A percentile compares a stretch with the other conserved stretches of the same genome.
Evolutionary conservation across 1,284 basidiomycete genomes (phyloP).

Genomic region (Microbotryum violaceum): DNA sequence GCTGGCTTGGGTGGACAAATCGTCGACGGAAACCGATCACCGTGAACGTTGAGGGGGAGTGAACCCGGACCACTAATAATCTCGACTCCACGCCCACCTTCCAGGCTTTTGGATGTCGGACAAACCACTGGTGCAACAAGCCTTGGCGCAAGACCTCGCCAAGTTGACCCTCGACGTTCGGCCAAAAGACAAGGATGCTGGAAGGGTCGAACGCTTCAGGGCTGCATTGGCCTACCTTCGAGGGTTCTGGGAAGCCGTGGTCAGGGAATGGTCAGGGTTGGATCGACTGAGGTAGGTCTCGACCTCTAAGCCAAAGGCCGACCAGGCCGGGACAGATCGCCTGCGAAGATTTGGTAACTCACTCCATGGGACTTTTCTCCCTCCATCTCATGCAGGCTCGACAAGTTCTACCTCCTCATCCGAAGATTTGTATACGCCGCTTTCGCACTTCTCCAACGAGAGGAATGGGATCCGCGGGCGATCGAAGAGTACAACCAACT

Average conservation of each 20-base stretch:
- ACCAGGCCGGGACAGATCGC: background rate
- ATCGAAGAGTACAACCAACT: constrained; percentile 62
- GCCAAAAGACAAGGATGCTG: constrained; percentile 31
- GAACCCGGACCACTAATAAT: background rate
- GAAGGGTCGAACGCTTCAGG: constrained; percentile 25
- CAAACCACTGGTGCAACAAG: constrained; percentile 93
- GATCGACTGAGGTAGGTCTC: constrained; percentile 68
- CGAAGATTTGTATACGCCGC: constrained; percentile 77
- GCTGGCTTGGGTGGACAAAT: background rate
- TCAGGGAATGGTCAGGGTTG: constrained; percentile 85
- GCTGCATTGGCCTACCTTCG: constrained; percentile 67
- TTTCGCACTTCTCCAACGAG: constrained; percentile 66
- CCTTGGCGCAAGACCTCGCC: constrained; percentile 74
- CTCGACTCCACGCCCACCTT: background rate
- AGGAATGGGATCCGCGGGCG: constrained; percentile 56
- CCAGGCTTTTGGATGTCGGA: constrained; percentile 99
- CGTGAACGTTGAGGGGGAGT: no score
- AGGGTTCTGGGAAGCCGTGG: constrained; percentile 83
- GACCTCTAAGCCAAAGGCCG: background rate
- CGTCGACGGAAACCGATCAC: background rate
- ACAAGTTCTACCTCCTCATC: constrained; percentile 95
- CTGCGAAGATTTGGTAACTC: background rate
- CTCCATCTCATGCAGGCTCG: constrained; percentile 54
- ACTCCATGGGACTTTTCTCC: background rate
- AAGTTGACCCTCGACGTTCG: constrained; percentile 64